phyloP scores from a whole-genome alignment of 768 basidiomycete genomes.

The Sistotremastrum niveocremeum region DNA sequence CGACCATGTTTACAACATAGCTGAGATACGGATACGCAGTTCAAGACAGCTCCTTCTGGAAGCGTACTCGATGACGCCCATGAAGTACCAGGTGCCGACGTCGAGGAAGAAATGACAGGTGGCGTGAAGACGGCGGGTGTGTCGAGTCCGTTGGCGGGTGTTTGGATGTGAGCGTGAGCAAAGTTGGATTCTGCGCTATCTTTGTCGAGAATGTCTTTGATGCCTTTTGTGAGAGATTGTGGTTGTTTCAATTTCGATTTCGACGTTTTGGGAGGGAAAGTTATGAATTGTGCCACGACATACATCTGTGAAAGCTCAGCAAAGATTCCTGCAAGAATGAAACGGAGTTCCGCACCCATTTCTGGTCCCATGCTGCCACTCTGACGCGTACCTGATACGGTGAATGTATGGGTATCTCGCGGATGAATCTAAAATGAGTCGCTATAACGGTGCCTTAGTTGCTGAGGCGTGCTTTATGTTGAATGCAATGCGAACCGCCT shows the following conservation, averaged over 20 bases:
- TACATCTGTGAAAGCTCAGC: constrained; percentile 32
- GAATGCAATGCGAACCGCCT: constrained; percentile 22
- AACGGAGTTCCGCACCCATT: constrained; percentile 44
- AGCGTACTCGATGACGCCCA: neutral
- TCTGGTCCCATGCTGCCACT: constrained; percentile 57
- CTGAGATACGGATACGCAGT: constrained; percentile 22
- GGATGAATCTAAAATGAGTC: constrained; percentile 54
- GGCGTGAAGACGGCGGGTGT: constrained; percentile 15
- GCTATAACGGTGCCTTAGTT: constrained; percentile 19
- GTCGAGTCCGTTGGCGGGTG: constrained; percentile 19
- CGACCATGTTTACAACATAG: neutral
- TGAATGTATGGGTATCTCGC: constrained; percentile 52
- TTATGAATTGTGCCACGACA: constrained; percentile 48
- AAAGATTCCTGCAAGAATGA: neutral
- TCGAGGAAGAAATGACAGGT: constrained; percentile 7
- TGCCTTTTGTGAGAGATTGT: neutral
- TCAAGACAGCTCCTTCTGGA: constrained; percentile 4
- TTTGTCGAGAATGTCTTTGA: neutral
- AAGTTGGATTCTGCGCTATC: constrained; percentile 8
- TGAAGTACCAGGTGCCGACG: constrained; percentile 3
- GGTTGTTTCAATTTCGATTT: constrained; percentile 9
- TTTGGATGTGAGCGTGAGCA: constrained; percentile 21
- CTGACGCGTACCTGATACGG: constrained; percentile 46
- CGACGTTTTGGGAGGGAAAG: constrained; percentile 29
- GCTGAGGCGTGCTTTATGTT: constrained; percentile 23